Evolutionary conservation across 2,329 filamentous ascomycete species (phyloP).

Genomic region (Capronia coronata): DNA sequence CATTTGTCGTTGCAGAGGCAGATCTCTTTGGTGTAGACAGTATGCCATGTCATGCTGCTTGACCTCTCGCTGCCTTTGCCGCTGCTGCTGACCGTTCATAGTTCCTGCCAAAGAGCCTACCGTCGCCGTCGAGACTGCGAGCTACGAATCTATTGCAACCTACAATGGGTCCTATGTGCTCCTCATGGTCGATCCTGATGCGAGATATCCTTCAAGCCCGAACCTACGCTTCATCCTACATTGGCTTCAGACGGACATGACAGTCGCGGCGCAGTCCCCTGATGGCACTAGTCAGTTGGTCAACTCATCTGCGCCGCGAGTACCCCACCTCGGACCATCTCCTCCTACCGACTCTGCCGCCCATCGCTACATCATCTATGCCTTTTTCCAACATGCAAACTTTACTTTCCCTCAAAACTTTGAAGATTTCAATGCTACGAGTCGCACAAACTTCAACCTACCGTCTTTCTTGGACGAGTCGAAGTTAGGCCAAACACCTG

Average conservation of each 20-base stretch:
- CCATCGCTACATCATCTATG: conserved; percentile 26
- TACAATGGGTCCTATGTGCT: conserved; percentile 25
- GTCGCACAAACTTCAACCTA: conserved; percentile 21
- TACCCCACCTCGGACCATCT: conserved; percentile 15
- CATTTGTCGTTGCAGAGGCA: conserved; percentile 15
- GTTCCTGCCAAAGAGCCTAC: conserved; percentile 17
- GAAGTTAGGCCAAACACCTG: conserved; percentile 19
- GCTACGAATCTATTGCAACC: conserved; percentile 15
- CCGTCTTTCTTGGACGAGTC: conserved; percentile 19
- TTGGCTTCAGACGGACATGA: conserved; percentile 24
- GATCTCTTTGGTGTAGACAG: conserved; percentile 21
- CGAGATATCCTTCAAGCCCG: conserved; percentile 21
- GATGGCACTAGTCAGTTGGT: conserved; percentile 21
- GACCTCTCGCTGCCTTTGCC: not conserved
- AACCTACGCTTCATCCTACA: conserved; percentile 20
- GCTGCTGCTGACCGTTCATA: conserved; percentile 8
- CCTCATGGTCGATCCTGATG: conserved; percentile 27
- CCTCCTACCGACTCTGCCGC: conserved; percentile 26
- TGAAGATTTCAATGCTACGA: conserved; percentile 17
- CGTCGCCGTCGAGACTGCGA: conserved; percentile 21
- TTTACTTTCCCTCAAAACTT: conserved; percentile 20
- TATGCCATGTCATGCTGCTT: not conserved
- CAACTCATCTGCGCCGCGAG: conserved; percentile 17
- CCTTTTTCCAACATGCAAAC: conserved; percentile 23
- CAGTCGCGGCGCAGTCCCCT: conserved; percentile 1